Base-by-base conservation (phyloP, 805 yeast species). In the Jamesozyma rosinii region DNA sequence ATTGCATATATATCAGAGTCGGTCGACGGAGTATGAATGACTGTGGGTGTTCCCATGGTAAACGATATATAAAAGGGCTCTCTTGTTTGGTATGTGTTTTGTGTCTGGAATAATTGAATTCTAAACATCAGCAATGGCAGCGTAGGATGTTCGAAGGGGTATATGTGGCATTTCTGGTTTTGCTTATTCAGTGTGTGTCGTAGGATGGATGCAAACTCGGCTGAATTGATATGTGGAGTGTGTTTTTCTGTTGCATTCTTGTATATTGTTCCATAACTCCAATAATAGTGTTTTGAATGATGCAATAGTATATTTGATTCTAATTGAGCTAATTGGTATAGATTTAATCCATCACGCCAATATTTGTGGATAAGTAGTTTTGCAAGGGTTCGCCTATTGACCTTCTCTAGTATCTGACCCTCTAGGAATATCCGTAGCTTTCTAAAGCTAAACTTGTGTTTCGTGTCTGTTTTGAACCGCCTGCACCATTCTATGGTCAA, bases 271-370 rank as follows among this genome's bases (percentile, higher is more conserved):
- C 37, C 52, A 3, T 61, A 52, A 5, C 54, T 53, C 77, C 76
- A 72, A 26, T 49, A 48, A 43, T 54, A 59, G 2, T 50, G 47
- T 21, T 48, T 61, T 0, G 88, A 79, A 45, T 74, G 71, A 51
- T 80, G 83, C 2, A 83, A 74, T 36, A 83, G 65, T 36, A 73
- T 54, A 50, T 80, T 83, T 42, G 81, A 75, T 50, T 84, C 92
- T 4, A 83, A 62, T 46, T 82, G 87, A 0, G 92, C 80, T 34
- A 79, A 55, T 55, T 84, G 94, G 15, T 78, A 49, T 11, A 58
- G 24, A 37, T 47, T 54, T 18, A 58, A 38, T 4, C 64, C 64
- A 3, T 45, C 38, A 1, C 54, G 58, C 58, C 58, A 58, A 41
- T 49, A 56, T 37, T 47, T 44, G 4, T 37, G 27, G 24, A 55